These are phyloP conservation scores for Hypomyces perniciosus DNA, from an alignment of 2,329 filamentous ascomycete genomes.

Conservation along the genomic window DNA sequence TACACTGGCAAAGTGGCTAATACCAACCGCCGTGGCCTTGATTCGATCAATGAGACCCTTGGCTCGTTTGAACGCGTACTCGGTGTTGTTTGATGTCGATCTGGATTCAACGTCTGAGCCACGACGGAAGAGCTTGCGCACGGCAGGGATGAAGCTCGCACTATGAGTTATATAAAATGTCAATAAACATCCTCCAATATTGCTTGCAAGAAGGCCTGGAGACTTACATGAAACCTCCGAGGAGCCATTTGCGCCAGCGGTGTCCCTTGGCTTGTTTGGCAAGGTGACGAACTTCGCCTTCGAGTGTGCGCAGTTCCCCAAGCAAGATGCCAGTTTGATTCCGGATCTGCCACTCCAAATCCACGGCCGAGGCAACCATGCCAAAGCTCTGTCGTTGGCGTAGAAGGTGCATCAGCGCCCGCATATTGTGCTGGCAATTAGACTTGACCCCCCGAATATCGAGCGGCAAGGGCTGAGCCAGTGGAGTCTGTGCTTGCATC, in stretches of 20 bases:
- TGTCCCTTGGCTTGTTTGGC: constrained; percentile 40
- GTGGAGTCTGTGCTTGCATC: constrained; percentile 7
- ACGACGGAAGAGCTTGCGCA: constrained; percentile 47
- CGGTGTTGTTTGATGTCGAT: constrained; percentile 44
- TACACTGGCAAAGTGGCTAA: constrained; percentile 39
- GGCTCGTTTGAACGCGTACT: constrained; percentile 50
- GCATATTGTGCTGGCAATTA: constrained; percentile 31
- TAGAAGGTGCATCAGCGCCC: constrained; percentile 30
- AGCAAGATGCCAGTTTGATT: constrained; percentile 38
- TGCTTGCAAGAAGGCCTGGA: not conserved
- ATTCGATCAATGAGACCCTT: constrained; percentile 46
- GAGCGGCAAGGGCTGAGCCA: constrained; percentile 14
- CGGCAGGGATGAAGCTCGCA: constrained; percentile 45
- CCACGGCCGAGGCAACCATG: constrained; percentile 25
- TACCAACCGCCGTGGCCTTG: constrained; percentile 38
- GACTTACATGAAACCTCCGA: constrained; percentile 47
- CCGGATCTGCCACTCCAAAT: constrained; percentile 39
- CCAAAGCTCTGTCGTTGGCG: constrained; percentile 24
- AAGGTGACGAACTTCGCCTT: constrained; percentile 38
- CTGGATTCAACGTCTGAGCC: constrained; percentile 31
- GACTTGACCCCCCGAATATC: constrained; percentile 24
- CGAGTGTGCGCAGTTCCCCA: constrained; percentile 38
- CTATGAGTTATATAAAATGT: constrained; percentile 23
- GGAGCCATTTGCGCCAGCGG: constrained; percentile 47
- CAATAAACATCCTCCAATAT: not conserved